Percentiles rank a stretch among this genome's conserved stretches.
Conservation (phyloP, 352 stramenopile genomes). For the Halophytophthora batemanensis region DNA sequence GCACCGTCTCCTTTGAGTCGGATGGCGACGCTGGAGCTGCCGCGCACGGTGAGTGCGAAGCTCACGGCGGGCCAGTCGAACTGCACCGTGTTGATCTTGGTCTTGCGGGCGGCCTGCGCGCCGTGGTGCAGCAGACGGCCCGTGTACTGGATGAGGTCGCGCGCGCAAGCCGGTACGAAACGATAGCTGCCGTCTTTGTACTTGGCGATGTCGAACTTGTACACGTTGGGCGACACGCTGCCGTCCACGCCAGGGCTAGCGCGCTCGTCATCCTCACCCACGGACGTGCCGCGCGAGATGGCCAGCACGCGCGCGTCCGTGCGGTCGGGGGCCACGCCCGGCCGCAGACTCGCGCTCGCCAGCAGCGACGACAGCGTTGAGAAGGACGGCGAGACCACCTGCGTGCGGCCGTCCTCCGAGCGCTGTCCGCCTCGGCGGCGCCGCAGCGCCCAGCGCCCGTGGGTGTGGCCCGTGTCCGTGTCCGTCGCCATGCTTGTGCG, state of each 20-base stretch:
- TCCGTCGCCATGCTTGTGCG: no score
- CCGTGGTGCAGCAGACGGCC: conserved; percentile 76
- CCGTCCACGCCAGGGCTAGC: conserved; percentile 2
- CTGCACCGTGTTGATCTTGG: conserved; percentile 85
- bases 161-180: conserved; percentile 64
- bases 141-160: conserved; percentile 73
- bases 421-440: conserved; percentile 11
- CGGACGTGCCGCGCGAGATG: conserved; percentile 29
- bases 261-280: conserved; percentile 33
- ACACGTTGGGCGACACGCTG: conserved; percentile 36
- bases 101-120: conserved; percentile 47
- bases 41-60: conserved; percentile 60
- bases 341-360: conserved; percentile 18
- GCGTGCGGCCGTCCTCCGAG: conserved; percentile 18
- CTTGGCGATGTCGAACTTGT: conserved; percentile 76
- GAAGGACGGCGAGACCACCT: conserved; percentile 12
- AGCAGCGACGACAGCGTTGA: conserved; percentile 17
- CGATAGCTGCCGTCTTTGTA: conserved; percentile 73
- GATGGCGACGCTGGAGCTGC: conserved; percentile 64
- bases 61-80: conserved; percentile 80
- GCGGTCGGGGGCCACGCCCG: conserved; percentile 8
- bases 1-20: conserved; percentile 81
- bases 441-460: conserved; percentile 4
- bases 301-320: conserved; percentile 21
- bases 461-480: no score